Conservation (phyloP, 129 eudicot genomes). For the Flaveria bidentis region DNA sequence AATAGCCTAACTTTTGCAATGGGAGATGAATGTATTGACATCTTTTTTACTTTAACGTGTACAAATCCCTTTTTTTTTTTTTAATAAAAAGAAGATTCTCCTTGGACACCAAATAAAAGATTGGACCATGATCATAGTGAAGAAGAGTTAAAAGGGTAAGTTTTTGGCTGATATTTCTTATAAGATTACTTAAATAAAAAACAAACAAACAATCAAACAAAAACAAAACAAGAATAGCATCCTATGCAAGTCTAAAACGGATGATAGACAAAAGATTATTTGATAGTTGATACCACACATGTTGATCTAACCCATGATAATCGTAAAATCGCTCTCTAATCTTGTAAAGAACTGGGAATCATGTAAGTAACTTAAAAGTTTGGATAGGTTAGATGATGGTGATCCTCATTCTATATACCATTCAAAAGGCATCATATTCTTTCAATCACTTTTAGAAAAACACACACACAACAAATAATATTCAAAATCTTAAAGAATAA, state of each 20-base stretch:
- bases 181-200: too few species aligned
- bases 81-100: background rate
- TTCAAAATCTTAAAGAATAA: background rate
- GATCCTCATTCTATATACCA: background rate
- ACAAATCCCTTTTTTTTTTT: background rate
- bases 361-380: background rate
- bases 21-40: background rate
- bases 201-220: too few species aligned
- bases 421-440: slow-evolving; percentile 35
- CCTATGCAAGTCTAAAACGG: too few species aligned
- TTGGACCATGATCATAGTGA: background rate
- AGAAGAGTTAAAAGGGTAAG: background rate
- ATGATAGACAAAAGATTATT: too few species aligned
- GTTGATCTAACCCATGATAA: too few species aligned
- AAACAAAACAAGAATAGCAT: too few species aligned
- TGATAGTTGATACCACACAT: too few species aligned
- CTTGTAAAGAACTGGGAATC: background rate
- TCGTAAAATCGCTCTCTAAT: too few species aligned
- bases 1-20: background rate
- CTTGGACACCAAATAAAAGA: background rate
- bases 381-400: background rate
- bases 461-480: background rate
- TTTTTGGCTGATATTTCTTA: background rate
- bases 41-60: background rate
- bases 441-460: slow-evolving; percentile 14